phyloP scores from a whole-genome alignment of 768 basidiomycete genomes.

The Mycena sanguinolenta region DNA sequence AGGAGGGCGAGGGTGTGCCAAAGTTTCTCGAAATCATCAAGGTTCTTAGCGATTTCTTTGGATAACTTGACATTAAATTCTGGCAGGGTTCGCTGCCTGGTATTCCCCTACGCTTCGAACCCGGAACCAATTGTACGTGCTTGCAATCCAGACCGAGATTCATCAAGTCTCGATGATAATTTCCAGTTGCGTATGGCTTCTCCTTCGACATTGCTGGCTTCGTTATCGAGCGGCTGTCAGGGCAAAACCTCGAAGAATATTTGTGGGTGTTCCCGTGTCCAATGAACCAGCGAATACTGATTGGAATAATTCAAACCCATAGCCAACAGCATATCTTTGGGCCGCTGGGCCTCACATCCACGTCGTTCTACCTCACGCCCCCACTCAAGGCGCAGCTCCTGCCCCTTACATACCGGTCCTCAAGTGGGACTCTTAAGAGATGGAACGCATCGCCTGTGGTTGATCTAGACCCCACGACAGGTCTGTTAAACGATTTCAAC shows the following conservation, averaged over 20 bases:
- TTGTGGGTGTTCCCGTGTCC: constrained; percentile 37
- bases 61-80: not conserved
- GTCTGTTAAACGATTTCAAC: not conserved
- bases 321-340: constrained; percentile 41
- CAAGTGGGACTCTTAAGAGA: constrained; percentile 29
- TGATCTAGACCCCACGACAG: constrained; percentile 30
- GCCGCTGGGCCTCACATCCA: constrained; percentile 37
- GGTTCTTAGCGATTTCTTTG: not conserved
- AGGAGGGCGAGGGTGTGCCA: constrained; percentile 4
- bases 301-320: not conserved
- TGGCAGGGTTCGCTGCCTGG: constrained; percentile 42
- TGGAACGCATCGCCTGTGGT: constrained; percentile 29
- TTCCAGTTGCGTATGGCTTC: constrained; percentile 40
- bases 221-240: constrained; percentile 44
- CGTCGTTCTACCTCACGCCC: constrained; percentile 40
- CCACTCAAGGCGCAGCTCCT: constrained; percentile 32
- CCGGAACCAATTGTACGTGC: constrained; percentile 34
- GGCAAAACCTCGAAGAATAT: constrained; percentile 44
- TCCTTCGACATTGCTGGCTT: constrained; percentile 43
- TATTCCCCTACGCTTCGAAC: constrained; percentile 46
- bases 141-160: not conserved
- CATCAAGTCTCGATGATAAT: not conserved
- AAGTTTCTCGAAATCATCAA: constrained; percentile 23
- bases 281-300: no score
- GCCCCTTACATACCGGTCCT: constrained; percentile 29